A percentile compares a stretch with the other conserved stretches of the same genome.
phyloP scores from a whole-genome alignment of 305 asterid genomes.

The Solanum hybrid region DNA sequence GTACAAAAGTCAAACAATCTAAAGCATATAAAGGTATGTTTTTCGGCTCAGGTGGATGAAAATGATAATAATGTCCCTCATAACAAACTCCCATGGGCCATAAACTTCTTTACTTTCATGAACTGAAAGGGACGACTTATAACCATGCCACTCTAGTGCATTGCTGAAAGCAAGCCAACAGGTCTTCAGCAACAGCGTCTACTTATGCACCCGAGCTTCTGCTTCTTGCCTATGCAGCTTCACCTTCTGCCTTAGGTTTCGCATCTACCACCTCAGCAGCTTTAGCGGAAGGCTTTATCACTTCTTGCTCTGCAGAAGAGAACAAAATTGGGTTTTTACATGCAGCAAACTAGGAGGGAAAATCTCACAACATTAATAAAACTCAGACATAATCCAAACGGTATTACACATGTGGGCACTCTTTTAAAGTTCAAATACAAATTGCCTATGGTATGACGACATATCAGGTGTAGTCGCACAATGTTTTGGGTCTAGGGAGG shows the following conservation, averaged over 20 bases:
- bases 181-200: not conserved
- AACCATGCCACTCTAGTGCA: not conserved
- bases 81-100: not conserved
- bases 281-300: constrained; percentile 28
- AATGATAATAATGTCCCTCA: not conserved
- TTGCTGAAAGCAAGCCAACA: not conserved
- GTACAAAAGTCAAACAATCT: not conserved
- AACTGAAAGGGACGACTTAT: not conserved
- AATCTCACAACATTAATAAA: not conserved
- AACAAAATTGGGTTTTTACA: not conserved
- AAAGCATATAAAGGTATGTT: not conserved
- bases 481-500: not conserved
- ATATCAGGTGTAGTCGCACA: not conserved
- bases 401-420: not conserved
- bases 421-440: not conserved
- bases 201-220: not conserved
- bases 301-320: constrained; percentile 32
- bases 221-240: constrained; percentile 15
- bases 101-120: not conserved
- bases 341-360: not conserved
- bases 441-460: not conserved
- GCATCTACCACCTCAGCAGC: constrained; percentile 27
- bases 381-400: not conserved
- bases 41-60: not conserved
- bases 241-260: constrained; percentile 22